Conservation (phyloP, 441 rosid genomes). For the Viola pubescens region DNA sequence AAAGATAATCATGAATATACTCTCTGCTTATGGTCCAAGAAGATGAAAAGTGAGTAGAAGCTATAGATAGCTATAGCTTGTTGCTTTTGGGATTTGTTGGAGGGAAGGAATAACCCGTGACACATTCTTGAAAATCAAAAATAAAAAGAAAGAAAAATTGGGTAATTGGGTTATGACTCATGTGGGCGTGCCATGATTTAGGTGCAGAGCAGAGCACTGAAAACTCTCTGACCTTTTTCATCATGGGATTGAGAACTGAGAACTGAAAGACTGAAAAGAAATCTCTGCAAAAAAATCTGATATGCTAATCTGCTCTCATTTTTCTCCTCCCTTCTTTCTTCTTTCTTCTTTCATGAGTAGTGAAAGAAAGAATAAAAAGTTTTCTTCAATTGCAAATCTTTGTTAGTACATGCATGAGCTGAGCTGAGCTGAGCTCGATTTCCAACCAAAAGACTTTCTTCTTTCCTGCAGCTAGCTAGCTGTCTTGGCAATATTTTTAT, state of each 20-base stretch:
- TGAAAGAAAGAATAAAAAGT: no score
- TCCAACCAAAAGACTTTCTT: constrained; percentile 15
- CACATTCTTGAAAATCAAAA: constrained; percentile 3
- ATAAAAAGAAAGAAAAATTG: no score
- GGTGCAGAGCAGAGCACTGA: constrained; percentile 30
- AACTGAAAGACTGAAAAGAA: not conserved
- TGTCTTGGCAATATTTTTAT: not conserved
- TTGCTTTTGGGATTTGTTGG: constrained; percentile 20
- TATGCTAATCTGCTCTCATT: constrained; percentile 21
- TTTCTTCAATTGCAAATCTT: constrained; percentile 18
- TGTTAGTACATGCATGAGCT: constrained; percentile 30
- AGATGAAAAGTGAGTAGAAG: no score
- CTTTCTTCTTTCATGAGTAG: constrained; percentile 5
- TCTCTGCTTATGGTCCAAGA: constrained; percentile 10
- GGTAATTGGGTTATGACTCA: not conserved
- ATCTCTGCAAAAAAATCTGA: constrained; percentile 31
- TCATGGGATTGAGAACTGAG: constrained; percentile 21
- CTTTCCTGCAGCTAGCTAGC: no score
- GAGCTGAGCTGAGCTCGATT: constrained; percentile 22
- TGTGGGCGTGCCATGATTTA: constrained; percentile 28
- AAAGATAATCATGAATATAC: constrained; percentile 25
- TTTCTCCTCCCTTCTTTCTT: not conserved
- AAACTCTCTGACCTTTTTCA: constrained; percentile 34
- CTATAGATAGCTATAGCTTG: not conserved
- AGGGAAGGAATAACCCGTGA: constrained; percentile 26